Conservation (phyloP, 2,329 filamentous ascomycete species). For the Penicillium freii region DNA sequence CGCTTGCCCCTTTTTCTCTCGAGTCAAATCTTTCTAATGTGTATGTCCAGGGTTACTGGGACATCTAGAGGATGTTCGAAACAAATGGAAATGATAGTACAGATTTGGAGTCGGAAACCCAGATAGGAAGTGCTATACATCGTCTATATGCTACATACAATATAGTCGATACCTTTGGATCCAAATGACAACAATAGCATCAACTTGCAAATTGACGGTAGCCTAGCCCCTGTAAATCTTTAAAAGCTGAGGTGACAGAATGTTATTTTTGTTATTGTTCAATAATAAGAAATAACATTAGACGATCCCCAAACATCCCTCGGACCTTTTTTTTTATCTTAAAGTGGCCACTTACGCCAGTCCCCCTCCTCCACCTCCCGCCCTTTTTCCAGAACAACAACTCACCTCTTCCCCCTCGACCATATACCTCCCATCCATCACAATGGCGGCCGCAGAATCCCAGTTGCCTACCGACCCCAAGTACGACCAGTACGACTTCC, state of each 20-base stretch:
- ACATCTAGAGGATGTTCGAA: not conserved
- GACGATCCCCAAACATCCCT: not conserved
- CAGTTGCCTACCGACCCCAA: constrained; percentile 68
- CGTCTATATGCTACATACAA: not conserved
- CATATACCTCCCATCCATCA: constrained; percentile 20
- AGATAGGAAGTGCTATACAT: not conserved
- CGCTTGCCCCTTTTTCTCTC: constrained; percentile 6
- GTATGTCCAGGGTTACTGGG: no score
- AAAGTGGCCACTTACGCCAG: constrained; percentile 26
- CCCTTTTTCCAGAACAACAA: constrained; percentile 16
- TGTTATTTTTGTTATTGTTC: not conserved
- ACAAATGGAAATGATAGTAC: not conserved
- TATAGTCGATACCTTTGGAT: not conserved
- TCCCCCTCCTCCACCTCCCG: constrained; percentile 21
- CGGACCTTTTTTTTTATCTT: not conserved
- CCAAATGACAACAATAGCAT: not conserved
- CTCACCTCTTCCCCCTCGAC: constrained; percentile 6
- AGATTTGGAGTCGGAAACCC: not conserved
- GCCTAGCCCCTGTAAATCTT: not conserved
- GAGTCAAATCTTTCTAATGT: not conserved
- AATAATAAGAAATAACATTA: not conserved
- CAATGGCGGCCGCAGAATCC: constrained; percentile 34
- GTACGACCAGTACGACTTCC: constrained; percentile 95
- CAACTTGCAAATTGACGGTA: not conserved
- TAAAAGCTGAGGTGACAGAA: no score